Base-by-base conservation (phyloP, 2,329 filamentous ascomycete genomes). In the Pseudogymnoascus sp. region DNA sequence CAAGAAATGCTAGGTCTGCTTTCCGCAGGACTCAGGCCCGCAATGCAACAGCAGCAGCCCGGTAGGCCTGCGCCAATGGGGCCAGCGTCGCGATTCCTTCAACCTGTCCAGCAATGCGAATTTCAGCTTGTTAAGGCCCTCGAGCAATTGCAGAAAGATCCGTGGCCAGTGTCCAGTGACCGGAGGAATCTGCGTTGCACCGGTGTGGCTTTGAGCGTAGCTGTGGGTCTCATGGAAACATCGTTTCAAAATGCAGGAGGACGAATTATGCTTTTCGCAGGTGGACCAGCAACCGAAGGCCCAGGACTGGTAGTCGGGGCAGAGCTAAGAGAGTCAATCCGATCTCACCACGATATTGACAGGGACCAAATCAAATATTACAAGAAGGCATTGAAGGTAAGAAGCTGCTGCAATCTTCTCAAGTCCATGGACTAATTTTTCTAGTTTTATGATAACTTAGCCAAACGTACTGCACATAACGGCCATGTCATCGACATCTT, bases 321-420 rank as follows among this genome's bases (percentile, higher is more conserved):
- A 23, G 95, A 99, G 78, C 81, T 99, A 69, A 90, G 93, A 75
- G 95, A 99, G 76, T 92, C 96, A 8, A 98, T 99, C 69, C 89
- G 95, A 73, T 98, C 93, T 45, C 95, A 99, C 78, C 95, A 99
- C 77, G 95, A 99, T 73, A 99, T 99, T 76, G 95, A 99, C 75
- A 87, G 93, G 65, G 95, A 99, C 77, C 97, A 97, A 75, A 96
- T 96, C 79, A 99, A 99, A 78, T 97, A 98, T 79, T 98, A 96
- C 80, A 99, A 99, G 83, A 99, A 99, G 79, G 95, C 95, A 21
- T 79, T 97, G 61, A 99, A 98, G 86, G 90, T 92, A 76, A 65
- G 80, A 61, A 21, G 28, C 19, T 41, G 14, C n/a, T 51, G 14
- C 37, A 45, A 13, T 19, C 34, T 11, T 21, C 14, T 36, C n/a